These are phyloP conservation scores for Rhodotorula kratochvilovae DNA, from an alignment of 768 basidiomycete species.

Conservation along the genomic window DNA sequence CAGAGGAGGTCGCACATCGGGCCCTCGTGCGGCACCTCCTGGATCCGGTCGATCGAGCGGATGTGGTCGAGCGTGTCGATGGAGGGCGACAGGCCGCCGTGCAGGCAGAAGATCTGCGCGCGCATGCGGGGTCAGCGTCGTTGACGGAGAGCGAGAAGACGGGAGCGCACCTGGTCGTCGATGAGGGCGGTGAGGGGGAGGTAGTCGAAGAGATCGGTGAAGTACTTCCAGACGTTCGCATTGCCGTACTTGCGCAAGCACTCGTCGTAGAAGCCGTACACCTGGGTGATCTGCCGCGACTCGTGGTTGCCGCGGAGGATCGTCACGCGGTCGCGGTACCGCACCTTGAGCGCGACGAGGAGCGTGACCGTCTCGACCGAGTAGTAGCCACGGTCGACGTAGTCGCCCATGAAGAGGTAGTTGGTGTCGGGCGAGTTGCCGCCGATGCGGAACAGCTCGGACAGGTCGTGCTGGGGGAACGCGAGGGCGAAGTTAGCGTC, in stretches of 20 bases:
- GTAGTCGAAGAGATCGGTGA: conserved; percentile 97
- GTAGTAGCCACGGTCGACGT: conserved; percentile 97
- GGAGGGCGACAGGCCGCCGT: conserved; percentile 94
- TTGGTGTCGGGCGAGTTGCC: conserved; percentile 99
- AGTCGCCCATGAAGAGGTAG: conserved; percentile 99
- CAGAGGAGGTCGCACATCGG: conserved; percentile 99
- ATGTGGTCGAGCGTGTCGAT: conserved; percentile 99
- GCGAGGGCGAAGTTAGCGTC: too few relatives aligned
- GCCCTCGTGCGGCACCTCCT: conserved; percentile 98
- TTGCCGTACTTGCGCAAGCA: conserved; percentile 99
- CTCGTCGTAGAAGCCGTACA: conserved; percentile 99
- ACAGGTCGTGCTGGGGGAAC: conserved; percentile 81
- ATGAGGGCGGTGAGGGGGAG: conserved; percentile 94
- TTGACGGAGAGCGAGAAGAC: neutral
- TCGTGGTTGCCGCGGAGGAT: conserved; percentile 98
- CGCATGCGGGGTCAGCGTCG: neutral
- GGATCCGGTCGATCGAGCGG: conserved; percentile 94
- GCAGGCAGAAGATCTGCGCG: conserved; percentile 90
- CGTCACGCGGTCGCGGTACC: conserved; percentile 96
- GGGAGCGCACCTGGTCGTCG: conserved; percentile 88
- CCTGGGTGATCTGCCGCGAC: conserved; percentile 98
- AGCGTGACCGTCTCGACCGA: conserved; percentile 98
- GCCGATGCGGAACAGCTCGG: conserved; percentile 96
- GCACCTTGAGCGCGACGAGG: conserved; percentile 91
- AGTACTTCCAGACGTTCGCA: conserved; percentile 99